Percentiles rank a stretch among this genome's conserved stretches.
phyloP scores from a whole-genome alignment of 225 moss, liverwort and hornwort genomes.

The Antitrichia curtipendula region DNA sequence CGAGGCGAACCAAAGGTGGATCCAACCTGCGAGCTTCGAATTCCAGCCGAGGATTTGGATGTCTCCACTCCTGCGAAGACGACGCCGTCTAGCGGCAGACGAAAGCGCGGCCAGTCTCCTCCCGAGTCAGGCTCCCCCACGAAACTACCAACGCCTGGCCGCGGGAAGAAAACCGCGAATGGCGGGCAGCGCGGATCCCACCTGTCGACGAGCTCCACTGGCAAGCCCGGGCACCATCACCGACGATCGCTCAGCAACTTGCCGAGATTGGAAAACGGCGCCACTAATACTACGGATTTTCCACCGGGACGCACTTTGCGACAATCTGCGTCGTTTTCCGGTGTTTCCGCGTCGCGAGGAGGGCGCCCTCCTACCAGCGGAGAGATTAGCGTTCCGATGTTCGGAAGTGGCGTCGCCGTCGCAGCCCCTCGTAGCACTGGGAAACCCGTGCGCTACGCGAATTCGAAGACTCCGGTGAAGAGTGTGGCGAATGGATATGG shows the following conservation, averaged over 20 bases:
- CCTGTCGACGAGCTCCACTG: background rate
- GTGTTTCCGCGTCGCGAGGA: conserved; percentile 8
- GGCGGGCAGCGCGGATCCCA: background rate
- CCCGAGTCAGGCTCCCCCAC: conserved; percentile 1
- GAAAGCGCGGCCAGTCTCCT: background rate
- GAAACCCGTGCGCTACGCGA: conserved; percentile 20
- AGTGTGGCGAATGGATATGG: background rate
- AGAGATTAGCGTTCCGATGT: conserved; percentile 2
- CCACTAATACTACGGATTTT: background rate
- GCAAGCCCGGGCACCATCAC: conserved; percentile 5
- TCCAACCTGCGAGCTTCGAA: background rate
- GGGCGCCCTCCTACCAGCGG: conserved; percentile 17
- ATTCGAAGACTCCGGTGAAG: background rate
- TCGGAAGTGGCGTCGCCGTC: background rate
- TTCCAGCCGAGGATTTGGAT: background rate
- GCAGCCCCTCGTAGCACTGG: conserved; percentile 22
- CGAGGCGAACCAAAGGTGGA: background rate
- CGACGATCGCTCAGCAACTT: conserved; percentile 25
- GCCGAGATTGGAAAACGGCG: background rate
- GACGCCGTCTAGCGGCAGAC: background rate
- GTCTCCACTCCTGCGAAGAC: background rate
- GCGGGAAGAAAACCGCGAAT: conserved; percentile 1
- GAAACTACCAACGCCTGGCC: background rate
- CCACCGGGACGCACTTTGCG: conserved; percentile 11
- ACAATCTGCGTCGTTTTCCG: conserved; percentile 46